Evolutionary conservation across 352 stramenopile species (phyloP), one percentile per base, ranked within the genome.

Genomic region (Pythium vanterpoolii): DNA sequence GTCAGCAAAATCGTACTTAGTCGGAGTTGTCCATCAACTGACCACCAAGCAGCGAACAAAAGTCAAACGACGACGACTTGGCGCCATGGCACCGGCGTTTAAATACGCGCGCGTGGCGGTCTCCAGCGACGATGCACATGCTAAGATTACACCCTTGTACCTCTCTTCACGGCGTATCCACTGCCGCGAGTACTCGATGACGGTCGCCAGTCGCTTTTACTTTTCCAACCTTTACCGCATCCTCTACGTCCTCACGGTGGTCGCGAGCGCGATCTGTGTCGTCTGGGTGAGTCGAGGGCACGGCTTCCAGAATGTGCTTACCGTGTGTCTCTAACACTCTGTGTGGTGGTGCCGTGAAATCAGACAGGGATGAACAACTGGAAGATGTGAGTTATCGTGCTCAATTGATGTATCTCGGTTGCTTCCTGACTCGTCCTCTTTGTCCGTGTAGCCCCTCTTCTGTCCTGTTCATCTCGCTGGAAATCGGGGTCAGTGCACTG

Each of bases 221-320:
- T 93, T 93, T 64, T 93, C 84, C 30, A 74, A 72, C 53, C 73
- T 87, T 60, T 91, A 91, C 56, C 73, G 82, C 2, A 49, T 86
- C 28, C 69, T 92, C 42, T 93, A 91, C 71, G 86, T 90, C 66
- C 77, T 90, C 72, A 93, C 86, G 54, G 77, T 93, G 48, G 56
- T 75, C 19, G 79, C 82, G 16, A 93, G 84, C 52, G 57, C 86
- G 18, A 59, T 87, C 31, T 93, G 84, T 56, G 71, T 91, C 43
- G 69, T 83, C 23, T 93, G 81, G 84, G 82, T 89, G 56, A 42
- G 75, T 36, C 14, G 30, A 42, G n/a, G n/a, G n/a, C n/a, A n/a
- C n/a, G n/a, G n/a, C n/a, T 10, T 47, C 16, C 24, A 10, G 36
- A 4, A 23, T 64, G 5, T 33, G n/a, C 27, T 33, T 31, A 21